A percentile compares a stretch with the other conserved stretches of the same genome.
Evolutionary conservation across 2,329 filamentous ascomycete species (phyloP).

Genomic region (Pseudogymnoascus sp.): DNA sequence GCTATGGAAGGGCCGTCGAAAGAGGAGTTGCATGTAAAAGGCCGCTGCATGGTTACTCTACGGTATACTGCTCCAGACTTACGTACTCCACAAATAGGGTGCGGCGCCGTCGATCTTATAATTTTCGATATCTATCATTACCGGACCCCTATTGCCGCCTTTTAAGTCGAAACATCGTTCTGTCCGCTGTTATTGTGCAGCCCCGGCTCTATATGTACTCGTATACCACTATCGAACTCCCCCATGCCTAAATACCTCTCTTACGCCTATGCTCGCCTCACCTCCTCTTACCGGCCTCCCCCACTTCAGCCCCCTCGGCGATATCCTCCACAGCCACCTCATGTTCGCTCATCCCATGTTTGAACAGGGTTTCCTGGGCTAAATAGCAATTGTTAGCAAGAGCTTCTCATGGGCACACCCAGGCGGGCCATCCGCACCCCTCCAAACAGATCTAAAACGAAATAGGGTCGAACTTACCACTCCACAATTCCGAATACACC

Average conservation of each 20-base stretch:
- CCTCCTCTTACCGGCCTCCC: not conserved
- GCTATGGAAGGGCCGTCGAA: too few relatives aligned
- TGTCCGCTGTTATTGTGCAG: not conserved
- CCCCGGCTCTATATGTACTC: not conserved
- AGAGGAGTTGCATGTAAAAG: too few relatives aligned
- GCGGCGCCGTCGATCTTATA: not conserved
- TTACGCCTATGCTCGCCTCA: not conserved
- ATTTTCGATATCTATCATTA: not conserved
- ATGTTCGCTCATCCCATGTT: conserved; percentile 36
- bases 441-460: conserved; percentile 1
- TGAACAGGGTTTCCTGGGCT: conserved; percentile 56
- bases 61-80: too few relatives aligned
- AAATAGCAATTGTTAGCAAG: conserved; percentile 4
- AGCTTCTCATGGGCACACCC: not conserved
- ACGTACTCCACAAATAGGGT: not conserved
- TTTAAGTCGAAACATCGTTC: not conserved
- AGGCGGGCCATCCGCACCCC: not conserved
- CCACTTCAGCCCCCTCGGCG: conserved; percentile 8
- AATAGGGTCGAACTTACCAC: conserved; percentile 46
- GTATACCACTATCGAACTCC: not conserved
- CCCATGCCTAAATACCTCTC: not conserved
- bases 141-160: not conserved
- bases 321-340: conserved; percentile 17
- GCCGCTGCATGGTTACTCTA: too few relatives aligned
- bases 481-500: conserved; percentile 86